phyloP scores from a whole-genome alignment of 495 filamentous ascomycete genomes.

The Trichoderma asperelloides region DNA sequence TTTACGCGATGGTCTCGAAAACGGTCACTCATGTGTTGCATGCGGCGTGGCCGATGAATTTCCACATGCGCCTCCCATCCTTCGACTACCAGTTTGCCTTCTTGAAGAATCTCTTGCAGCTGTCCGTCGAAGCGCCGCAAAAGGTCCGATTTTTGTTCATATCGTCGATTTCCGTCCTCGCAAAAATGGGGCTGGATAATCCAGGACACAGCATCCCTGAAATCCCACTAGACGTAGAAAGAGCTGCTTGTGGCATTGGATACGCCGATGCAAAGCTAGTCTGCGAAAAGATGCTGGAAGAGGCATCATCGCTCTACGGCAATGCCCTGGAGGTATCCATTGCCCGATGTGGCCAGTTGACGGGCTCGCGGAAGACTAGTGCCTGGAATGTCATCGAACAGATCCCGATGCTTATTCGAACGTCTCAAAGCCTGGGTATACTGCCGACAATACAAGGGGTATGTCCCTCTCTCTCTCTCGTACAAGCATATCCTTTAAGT shows the following conservation, averaged over 20 bases:
- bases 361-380: background rate
- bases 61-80: conserved; percentile 22
- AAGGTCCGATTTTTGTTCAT: conserved; percentile 18
- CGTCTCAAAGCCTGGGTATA: background rate
- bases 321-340: background rate
- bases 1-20: background rate
- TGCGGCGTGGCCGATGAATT: conserved; percentile 31
- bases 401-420: conserved; percentile 5
- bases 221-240: conserved; percentile 47
- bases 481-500: background rate
- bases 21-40: conserved; percentile 20
- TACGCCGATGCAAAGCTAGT: conserved; percentile 4
- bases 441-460: background rate
- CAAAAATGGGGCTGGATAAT: conserved; percentile 15
- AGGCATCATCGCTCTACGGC: background rate
- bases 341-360: conserved; percentile 4
- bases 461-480: background rate
- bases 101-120: conserved; percentile 20
- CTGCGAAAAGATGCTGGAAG: conserved; percentile 5
- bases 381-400: conserved; percentile 3
- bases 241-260: background rate
- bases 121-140: conserved; percentile 13
- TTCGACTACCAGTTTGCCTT: conserved; percentile 23
- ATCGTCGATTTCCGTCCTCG: conserved; percentile 18
- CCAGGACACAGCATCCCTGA: conserved; percentile 11